phyloP scores from a whole-genome alignment of 805 yeast species.

The Hanseniaspora guilliermondii region DNA sequence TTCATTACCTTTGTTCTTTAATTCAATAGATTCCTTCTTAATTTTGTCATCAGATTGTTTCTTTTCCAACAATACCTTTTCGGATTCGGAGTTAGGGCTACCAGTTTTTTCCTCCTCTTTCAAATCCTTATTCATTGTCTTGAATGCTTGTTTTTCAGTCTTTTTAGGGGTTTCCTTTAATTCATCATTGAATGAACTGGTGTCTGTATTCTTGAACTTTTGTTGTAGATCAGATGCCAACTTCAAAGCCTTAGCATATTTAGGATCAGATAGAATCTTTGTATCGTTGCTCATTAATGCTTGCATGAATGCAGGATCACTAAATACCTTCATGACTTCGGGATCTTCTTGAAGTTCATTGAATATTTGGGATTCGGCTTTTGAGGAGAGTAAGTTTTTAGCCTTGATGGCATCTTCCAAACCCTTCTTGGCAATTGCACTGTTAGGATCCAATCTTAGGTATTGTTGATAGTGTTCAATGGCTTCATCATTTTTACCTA shows the following conservation, averaged over 20 bases:
- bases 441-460: conserved; percentile 62
- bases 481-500: conserved; percentile 68
- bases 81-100: conserved; percentile 16
- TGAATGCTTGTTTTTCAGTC: conserved; percentile 19
- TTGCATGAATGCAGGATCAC: conserved; percentile 71
- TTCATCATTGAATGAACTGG: conserved; percentile 44
- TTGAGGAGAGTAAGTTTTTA: background rate
- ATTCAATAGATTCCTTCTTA: conserved; percentile 48
- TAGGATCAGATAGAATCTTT: background rate
- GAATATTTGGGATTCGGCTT: conserved; percentile 52
- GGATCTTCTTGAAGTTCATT: conserved; percentile 70
- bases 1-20: conserved; percentile 74
- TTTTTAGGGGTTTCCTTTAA: conserved; percentile 22
- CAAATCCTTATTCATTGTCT: conserved; percentile 14
- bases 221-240: background rate
- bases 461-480: conserved; percentile 62
- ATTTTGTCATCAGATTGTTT: conserved; percentile 23
- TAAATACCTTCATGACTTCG: conserved; percentile 72
- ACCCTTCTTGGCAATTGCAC: conserved; percentile 81
- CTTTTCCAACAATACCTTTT: conserved; percentile 15
- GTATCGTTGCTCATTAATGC: conserved; percentile 20
- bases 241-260: conserved; percentile 1
- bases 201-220: background rate
- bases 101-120: conserved; percentile 21
- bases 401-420: conserved; percentile 48